A percentile compares a stretch with the other conserved stretches of the same genome.
phyloP scores from a whole-genome alignment of 108 stramenopile species.

The Cyclotella baltica region DNA sequence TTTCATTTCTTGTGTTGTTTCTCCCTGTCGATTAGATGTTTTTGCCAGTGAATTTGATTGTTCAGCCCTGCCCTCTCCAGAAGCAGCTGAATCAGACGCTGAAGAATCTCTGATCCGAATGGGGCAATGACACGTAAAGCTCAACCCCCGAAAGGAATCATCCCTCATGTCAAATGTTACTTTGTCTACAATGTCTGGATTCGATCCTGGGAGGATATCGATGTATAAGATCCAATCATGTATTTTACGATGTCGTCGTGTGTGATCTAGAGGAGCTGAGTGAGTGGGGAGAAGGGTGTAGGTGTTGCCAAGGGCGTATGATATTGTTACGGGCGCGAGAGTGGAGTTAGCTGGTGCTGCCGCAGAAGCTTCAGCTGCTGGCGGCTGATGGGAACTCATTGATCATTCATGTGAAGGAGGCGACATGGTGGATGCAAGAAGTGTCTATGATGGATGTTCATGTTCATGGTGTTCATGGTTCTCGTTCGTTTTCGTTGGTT shows the following conservation, averaged over 20 bases:
- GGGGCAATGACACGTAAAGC: constrained; percentile 55
- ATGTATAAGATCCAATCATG: constrained; percentile 65
- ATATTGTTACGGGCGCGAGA: constrained; percentile 18
- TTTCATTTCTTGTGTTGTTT: constrained; percentile 18
- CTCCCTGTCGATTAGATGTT: constrained; percentile 21
- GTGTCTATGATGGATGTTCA: too few species aligned
- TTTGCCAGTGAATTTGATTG: too few species aligned
- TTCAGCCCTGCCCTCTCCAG: background rate
- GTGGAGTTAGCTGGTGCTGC: background rate
- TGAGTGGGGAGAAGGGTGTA: constrained; percentile 41
- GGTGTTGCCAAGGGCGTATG: constrained; percentile 60
- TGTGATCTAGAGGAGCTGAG: constrained; percentile 31
- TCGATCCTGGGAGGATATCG: constrained; percentile 51
- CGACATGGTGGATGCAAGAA: too few species aligned
- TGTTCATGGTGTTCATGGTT: too few species aligned
- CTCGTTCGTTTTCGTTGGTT: too few species aligned
- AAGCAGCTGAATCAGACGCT: constrained; percentile 26
- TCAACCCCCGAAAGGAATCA: constrained; percentile 26
- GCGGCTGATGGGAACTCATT: too few species aligned
- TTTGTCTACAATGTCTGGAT: constrained; percentile 59
- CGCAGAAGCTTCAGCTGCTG: too few species aligned
- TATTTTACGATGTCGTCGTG: constrained; percentile 32
- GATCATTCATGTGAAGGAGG: too few species aligned
- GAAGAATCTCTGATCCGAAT: constrained; percentile 29
- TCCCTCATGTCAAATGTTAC: constrained; percentile 62